These are phyloP conservation scores for Turritis glabra DNA, from an alignment of 345 rosid genomes.

Conservation along the genomic window DNA sequence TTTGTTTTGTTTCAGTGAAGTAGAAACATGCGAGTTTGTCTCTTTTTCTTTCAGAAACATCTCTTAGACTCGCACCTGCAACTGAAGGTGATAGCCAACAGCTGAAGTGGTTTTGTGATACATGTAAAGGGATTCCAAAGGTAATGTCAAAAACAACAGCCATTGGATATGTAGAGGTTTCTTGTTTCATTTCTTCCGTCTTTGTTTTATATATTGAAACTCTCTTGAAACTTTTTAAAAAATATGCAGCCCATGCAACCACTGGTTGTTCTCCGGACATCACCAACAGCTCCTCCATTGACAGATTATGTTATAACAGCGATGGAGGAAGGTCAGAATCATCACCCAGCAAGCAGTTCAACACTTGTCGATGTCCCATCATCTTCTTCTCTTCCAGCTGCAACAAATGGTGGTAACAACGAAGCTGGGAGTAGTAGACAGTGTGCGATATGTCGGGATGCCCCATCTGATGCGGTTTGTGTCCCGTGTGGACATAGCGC, in stretches of 20 bases:
- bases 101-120: constrained; percentile 83
- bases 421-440: constrained; percentile 53
- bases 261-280: constrained; percentile 71
- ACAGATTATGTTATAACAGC: constrained; percentile 40
- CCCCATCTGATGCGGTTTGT: constrained; percentile 86
- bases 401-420: constrained; percentile 38
- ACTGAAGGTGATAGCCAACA: too few species aligned
- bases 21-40: not conserved
- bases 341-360: constrained; percentile 71
- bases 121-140: constrained; percentile 94
- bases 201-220: not conserved
- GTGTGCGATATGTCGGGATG: constrained; percentile 85
- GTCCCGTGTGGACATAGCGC: constrained; percentile 96
- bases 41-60: constrained; percentile 56
- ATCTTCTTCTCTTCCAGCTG: constrained; percentile 4
- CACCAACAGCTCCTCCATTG: constrained; percentile 69
- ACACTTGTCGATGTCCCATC: constrained; percentile 51
- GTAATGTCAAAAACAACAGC: constrained; percentile 40
- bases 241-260: constrained; percentile 62
- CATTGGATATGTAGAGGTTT: not conserved
- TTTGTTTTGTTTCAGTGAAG: constrained; percentile 1
- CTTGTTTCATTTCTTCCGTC: not conserved
- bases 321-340: constrained; percentile 54
- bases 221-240: constrained; percentile 1
- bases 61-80: constrained; percentile 69